Conservation (phyloP, 2,329 filamentous ascomycete species). For the Pseudocercospora fuligena region DNA sequence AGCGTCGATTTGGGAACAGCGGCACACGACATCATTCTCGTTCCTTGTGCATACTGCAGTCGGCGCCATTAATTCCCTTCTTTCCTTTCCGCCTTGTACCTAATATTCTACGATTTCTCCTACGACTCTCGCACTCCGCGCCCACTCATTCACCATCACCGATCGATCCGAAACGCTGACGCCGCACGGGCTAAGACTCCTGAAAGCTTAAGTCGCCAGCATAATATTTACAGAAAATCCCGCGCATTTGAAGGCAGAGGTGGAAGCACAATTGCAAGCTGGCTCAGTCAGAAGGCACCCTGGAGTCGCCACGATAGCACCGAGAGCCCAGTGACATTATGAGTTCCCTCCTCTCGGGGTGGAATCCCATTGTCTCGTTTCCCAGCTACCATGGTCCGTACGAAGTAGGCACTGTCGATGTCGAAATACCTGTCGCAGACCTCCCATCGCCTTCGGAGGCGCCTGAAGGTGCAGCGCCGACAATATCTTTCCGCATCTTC, state of each 20-base stretch:
- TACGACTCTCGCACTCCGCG: not conserved
- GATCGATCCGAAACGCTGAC: slow-evolving; percentile 9
- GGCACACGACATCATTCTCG: slow-evolving; percentile 6
- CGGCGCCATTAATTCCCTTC: not conserved
- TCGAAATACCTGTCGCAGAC: slow-evolving; percentile 72
- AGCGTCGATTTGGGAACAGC: not conserved
- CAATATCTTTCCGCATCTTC: slow-evolving; percentile 80
- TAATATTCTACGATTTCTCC: not conserved
- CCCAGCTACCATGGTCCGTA: slow-evolving; percentile 77
- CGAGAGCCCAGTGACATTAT: slow-evolving; percentile 34
- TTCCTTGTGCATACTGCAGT: not conserved
- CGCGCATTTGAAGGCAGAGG: not conserved
- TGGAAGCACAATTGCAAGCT: not conserved
- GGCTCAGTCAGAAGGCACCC: not conserved
- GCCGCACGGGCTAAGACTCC: slow-evolving; percentile 4
- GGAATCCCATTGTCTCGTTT: slow-evolving; percentile 74
- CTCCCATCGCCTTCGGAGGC: slow-evolving; percentile 62
- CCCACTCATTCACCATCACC: not conserved
- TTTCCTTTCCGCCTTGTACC: not conserved
- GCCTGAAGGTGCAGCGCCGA: slow-evolving; percentile 64
- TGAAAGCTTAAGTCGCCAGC: not conserved
- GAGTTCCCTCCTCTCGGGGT: slow-evolving; percentile 47
- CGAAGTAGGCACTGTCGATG: slow-evolving; percentile 77
- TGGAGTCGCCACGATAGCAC: not conserved
- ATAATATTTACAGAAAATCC: not conserved